Evolutionary conservation across 192 early-diverging fungal genomes (phyloP).

Genomic region (Geranomyces michiganensis): DNA sequence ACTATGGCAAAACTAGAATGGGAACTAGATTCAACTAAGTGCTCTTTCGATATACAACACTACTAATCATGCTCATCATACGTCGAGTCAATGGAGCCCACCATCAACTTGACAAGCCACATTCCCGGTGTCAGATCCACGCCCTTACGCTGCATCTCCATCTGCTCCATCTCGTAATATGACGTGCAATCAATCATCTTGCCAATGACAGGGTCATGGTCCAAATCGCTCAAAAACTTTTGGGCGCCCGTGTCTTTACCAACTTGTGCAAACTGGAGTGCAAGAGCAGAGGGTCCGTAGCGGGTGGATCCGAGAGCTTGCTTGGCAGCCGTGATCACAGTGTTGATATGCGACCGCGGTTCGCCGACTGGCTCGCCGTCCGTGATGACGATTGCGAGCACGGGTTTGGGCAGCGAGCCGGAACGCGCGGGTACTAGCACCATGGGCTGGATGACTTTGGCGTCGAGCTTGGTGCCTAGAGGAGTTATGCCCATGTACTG

Average conservation of each 20-base stretch:
- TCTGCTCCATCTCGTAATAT: slow-evolving; percentile 37
- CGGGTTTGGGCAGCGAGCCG: slow-evolving; percentile 26
- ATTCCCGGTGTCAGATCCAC: slow-evolving; percentile 35
- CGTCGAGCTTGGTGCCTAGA: slow-evolving; percentile 37
- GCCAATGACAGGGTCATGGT: slow-evolving; percentile 36
- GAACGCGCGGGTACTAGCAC: slow-evolving; percentile 16
- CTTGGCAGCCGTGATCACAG: slow-evolving; percentile 25
- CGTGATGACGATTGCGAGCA: slow-evolving; percentile 36
- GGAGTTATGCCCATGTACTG: slow-evolving; percentile 41
- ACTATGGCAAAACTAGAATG: no score
- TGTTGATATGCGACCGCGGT: slow-evolving; percentile 13
- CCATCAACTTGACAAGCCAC: slow-evolving; percentile 38
- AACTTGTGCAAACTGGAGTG: slow-evolving; percentile 38
- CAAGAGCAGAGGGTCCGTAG: slow-evolving; percentile 28
- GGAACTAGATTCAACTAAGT: no score
- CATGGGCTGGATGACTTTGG: slow-evolving; percentile 33
- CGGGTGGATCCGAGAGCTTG: slow-evolving; percentile 13
- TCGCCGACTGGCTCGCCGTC: slow-evolving; percentile 42
- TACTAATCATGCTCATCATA: slow-evolving; percentile 35
- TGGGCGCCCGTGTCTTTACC: slow-evolving; percentile 37
- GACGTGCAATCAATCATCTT: slow-evolving; percentile 30
- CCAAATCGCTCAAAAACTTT: slow-evolving; percentile 26
- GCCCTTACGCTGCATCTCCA: slow-evolving; percentile 32
- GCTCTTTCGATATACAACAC: no score
- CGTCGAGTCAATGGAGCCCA: slow-evolving; percentile 26